Evolutionary conservation across 2,329 filamentous ascomycete species (phyloP), one percentile per base, ranked within the genome.

Genomic region (Phaeosphaeriaceae sp.): DNA sequence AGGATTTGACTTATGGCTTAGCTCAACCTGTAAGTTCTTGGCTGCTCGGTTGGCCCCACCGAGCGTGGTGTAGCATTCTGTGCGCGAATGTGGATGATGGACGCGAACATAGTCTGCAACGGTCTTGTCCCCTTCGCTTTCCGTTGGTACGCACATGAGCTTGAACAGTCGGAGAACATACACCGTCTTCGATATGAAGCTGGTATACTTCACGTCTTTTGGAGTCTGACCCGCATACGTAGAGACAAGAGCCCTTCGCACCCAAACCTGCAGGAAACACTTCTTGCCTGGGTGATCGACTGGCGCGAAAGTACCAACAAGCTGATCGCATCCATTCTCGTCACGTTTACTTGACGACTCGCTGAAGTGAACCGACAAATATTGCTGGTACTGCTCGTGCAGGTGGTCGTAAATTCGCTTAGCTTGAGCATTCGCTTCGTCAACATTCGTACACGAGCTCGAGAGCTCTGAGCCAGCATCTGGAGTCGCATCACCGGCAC

Each of bases 41-140:
- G 73, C 73, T 13, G 71, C 68, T 15, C 60, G 61, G 45, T 76
- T 75, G 1, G 72, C 73, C 1, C 54, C 49, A n/a, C 53, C 40
- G 1, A 69, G 56, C 0, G 61, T 63, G 0, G 70, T 74, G 51
- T 74, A 70, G 7, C 69, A 13, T 24, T 72, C 68, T 0, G 62
- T 56, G 17, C 60, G 50, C 0, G 55, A 54, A 3, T 69, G 53
- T 1, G 63, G 46, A 6, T 64, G 55, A 42, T 63, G 54, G 4
- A 53, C 44, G 9, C 65, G 63, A 2, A 63, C 27, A n/a, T 13
- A 31, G 11, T 25, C 3, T 45, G 40, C 4, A 2, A 48, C 20
- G 27, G 47, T 21, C 46, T 24, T 36, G 24, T 54, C 47, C 1
- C 40, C 24, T 10, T 48, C 44, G 11, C 22, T 15, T 17, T 20